These are phyloP conservation scores for Xylaria sp. DNA, from an alignment of 2,329 filamentous ascomycete species.

Conservation along the genomic window DNA sequence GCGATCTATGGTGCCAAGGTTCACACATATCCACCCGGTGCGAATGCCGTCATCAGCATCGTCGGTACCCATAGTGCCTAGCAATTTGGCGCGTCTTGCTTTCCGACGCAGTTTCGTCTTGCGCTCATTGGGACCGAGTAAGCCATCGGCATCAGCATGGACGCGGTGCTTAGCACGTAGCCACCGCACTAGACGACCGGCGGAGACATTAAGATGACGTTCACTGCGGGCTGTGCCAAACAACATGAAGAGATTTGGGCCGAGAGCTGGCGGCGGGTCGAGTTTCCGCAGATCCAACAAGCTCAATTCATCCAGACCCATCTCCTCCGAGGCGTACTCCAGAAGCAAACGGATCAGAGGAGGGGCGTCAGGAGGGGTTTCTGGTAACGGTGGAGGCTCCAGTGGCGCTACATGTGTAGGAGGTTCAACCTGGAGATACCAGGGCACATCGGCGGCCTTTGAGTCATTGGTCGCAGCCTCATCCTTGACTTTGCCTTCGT, in stretches of 20 bases:
- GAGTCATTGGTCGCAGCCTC: conserved; percentile 17
- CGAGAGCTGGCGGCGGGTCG: conserved; percentile 87
- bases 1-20: conserved; percentile 77
- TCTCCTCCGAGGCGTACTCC: conserved; percentile 81
- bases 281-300: conserved; percentile 86
- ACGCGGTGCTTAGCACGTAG: conserved; percentile 78
- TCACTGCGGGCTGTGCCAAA: conserved; percentile 92
- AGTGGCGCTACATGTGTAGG: conserved; percentile 63
- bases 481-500: background rate
- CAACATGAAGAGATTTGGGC: conserved; percentile 90
- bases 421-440: conserved; percentile 85
- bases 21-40: conserved; percentile 97
- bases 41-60: conserved; percentile 84
- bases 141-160: conserved; percentile 82
- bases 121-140: conserved; percentile 89
- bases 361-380: conserved; percentile 75
- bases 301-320: conserved; percentile 84
- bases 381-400: conserved; percentile 60
- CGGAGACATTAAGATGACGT: conserved; percentile 91
- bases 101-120: conserved; percentile 87
- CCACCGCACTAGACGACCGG: conserved; percentile 90
- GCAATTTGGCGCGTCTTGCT: conserved; percentile 81
- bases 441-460: conserved; percentile 56
- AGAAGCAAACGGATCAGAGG: conserved; percentile 77
- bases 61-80: conserved; percentile 74